Evolutionary conservation across 2,329 filamentous ascomycete genomes (phyloP), one percentile per base, ranked within the genome.

Genomic region (Xylariaceae sp.): DNA sequence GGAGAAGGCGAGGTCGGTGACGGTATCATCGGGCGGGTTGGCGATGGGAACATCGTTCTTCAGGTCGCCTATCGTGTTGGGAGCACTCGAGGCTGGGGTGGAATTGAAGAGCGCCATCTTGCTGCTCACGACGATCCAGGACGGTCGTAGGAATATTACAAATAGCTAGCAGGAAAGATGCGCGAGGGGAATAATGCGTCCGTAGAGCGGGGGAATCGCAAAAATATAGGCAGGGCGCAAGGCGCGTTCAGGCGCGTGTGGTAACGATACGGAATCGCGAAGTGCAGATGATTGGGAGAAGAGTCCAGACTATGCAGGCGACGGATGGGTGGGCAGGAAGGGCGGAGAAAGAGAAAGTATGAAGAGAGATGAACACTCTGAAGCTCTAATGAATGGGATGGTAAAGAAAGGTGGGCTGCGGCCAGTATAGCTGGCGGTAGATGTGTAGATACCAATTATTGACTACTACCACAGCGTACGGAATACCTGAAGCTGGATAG

Each of bases 1-100:
- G 70, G 80, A 70, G 78, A 97, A 99, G 53, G 85, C 80, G 61
- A 99, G 82, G 72, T 92, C 90, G 42, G 92, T 92, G 70, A 97
- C 88, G 74, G 89, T 90, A 76, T 99, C 94, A 67, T 90, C 87
- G 18, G 94, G 94, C 11, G 89, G 89, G 65, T 87, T 83, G 61
- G 78, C 82, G 58, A 99, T 80, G 56, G 88, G 82, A 57, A 97
- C 86, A 75, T 99, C 94, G 71, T 92, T 89, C 71, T 88, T 92
- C 61, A 96, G 87, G 71, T 99, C 93, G 68, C 94, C 94, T 6
- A 93, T 86, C 1, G 92, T 94, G 66, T 68, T 69, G 44, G 63
- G 59, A n/a, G 88, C 89, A 30, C 80, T 71, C 42, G 80, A 70
- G 51, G 13, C 34, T 1, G 82, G 68, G 18, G 85, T 70, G 35